Evolutionary conservation across 208 protist genomes (phyloP).

Genomic region (Porcisia deanei): DNA sequence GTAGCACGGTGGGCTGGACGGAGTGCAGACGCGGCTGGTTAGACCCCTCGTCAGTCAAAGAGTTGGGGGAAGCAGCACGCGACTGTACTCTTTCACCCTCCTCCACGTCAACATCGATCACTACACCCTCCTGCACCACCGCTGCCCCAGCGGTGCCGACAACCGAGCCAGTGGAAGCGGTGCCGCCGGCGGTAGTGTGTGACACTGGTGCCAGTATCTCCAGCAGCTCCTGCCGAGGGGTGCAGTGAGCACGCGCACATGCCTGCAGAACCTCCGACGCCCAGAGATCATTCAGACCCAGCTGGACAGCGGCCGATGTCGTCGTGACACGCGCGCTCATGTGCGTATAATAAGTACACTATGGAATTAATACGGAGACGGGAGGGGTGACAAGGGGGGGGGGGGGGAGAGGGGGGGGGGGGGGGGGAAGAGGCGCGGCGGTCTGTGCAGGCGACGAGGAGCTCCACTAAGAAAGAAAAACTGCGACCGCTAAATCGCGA

Average conservation of each 20-base stretch:
- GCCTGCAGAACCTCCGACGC: conserved; percentile 31
- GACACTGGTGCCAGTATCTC: conserved; percentile 17
- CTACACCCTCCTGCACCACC: not conserved
- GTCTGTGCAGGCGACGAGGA: no score
- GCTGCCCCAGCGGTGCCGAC: not conserved
- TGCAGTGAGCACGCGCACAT: conserved; percentile 27
- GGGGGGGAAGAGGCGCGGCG: not conserved
- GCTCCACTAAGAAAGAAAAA: not conserved
- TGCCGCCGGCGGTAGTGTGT: not conserved
- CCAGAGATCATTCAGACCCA: conserved; percentile 36
- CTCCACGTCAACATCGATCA: conserved; percentile 28
- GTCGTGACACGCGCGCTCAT: conserved; percentile 1
- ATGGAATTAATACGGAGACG: not conserved
- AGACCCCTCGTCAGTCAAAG: not conserved
- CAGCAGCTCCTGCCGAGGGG: conserved; percentile 25
- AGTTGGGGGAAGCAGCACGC: not conserved
- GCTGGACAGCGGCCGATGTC: not conserved
- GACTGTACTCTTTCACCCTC: not conserved
- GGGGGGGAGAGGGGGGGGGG: not conserved
- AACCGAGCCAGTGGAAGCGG: not conserved
- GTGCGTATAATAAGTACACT: not conserved
- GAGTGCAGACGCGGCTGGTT: conserved; percentile 14
- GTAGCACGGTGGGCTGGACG: not conserved
- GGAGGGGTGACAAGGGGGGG: not conserved
- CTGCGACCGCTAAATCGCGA: not conserved